These are phyloP conservation scores for Hermanozyma aechmeae DNA, from an alignment of 805 yeast species.

Conservation along the genomic window DNA sequence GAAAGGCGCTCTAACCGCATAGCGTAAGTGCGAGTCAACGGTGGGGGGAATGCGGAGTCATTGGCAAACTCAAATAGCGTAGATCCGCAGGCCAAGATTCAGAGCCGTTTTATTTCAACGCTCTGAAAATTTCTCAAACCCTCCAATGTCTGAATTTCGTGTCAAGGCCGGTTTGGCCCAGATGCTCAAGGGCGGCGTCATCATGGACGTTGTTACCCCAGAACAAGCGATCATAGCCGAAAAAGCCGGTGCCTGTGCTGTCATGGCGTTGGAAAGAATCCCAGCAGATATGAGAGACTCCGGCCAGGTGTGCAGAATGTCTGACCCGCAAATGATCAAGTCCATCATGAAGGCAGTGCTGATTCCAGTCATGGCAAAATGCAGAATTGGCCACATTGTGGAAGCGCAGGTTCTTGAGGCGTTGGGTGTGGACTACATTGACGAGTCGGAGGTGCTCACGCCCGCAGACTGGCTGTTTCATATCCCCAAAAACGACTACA, in stretches of 20 bases:
- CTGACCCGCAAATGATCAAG: constrained; percentile 72
- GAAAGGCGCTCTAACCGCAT: too few species aligned
- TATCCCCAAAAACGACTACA: constrained; percentile 49
- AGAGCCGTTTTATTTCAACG: too few species aligned
- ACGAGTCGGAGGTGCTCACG: constrained; percentile 77
- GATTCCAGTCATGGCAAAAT: constrained; percentile 79
- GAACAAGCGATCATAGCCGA: constrained; percentile 80
- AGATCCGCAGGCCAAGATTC: too few species aligned
- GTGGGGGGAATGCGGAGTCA: too few species aligned
- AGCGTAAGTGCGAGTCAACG: too few species aligned
- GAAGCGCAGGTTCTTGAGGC: constrained; percentile 74
- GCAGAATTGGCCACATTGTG: constrained; percentile 74
- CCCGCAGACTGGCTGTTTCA: constrained; percentile 69
- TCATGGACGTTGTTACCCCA: constrained; percentile 66
- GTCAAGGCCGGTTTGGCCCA: constrained; percentile 77
- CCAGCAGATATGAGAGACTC: constrained; percentile 80
- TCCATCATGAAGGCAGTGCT: constrained; percentile 64
- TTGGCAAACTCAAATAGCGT: too few species aligned
- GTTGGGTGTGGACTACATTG: constrained; percentile 68
- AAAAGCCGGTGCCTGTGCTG: constrained; percentile 81
- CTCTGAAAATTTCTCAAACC: too few species aligned
- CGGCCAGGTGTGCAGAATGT: constrained; percentile 81
- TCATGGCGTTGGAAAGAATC: constrained; percentile 78
- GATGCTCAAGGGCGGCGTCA: constrained; percentile 75
- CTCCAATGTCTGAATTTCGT: constrained; percentile 33